Evolutionary conservation across 495 filamentous ascomycete species (phyloP), one percentile per base, ranked within the genome.

Genomic region (Penicillium roqueforti): DNA sequence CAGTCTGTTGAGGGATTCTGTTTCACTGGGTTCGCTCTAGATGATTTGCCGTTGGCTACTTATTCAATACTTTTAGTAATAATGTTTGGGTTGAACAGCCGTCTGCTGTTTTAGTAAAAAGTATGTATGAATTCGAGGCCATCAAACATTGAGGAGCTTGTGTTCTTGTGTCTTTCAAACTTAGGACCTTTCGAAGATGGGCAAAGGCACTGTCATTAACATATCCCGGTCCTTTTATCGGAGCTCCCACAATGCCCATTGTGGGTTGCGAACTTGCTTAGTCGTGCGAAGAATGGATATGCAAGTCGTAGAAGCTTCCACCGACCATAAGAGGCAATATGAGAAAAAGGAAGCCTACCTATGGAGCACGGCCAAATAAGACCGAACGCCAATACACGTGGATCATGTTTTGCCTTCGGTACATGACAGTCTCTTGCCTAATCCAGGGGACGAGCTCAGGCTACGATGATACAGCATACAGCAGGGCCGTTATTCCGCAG

Each of bases 341-440:
- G 22, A 44, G 39, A 36, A 47, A 29, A 45, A 46, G 41, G 23
- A 20, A 54, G n/a, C 10, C 23, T 47, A 31, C 41, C 29, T 22
- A 36, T 13, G 32, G 16, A 45, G 28, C 36, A 37, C 47, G 37
- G 32, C 25, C 49, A 57, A 53, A 58, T 45, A 54, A 40, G 32
- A 31, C 51, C 36, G 37, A 47, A 47, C 19, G 49, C 49, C 29
- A 53, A 40, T 49, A 58, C 61, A 62, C 64, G 64, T 67, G 64
- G 64, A 56, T 54, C 41, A 45, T 36, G 38, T 47, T 49, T 37
- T 61, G 38, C 39, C 37, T 43, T 42, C 54, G 41, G 52, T 39
- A 58, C 40, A 52, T 43, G 26, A 42, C 53, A 55, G 32, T 55
- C 50, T 59, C 45, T 50, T 63, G 53, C 46, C 57, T 52, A 58